Evolutionary conservation across 2,329 filamentous ascomycete genomes (phyloP).

Genomic region (Cytospora paraplurivora): DNA sequence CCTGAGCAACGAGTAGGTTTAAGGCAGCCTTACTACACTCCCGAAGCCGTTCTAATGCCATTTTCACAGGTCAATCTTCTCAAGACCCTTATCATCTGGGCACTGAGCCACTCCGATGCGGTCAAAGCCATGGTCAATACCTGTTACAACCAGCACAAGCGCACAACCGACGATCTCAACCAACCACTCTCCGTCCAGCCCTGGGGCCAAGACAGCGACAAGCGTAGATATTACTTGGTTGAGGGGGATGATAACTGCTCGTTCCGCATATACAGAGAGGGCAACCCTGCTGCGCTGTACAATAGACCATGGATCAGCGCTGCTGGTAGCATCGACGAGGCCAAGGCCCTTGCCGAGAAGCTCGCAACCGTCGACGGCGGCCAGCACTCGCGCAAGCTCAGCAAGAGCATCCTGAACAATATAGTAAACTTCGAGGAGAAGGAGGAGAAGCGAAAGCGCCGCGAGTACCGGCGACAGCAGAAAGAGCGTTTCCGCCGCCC

Average conservation of each 20-base stretch:
- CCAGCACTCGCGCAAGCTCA: constrained; percentile 76
- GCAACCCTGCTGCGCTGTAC: constrained; percentile 71
- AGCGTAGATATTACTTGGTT: constrained; percentile 89
- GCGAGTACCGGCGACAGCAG: constrained; percentile 85
- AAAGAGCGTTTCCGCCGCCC: constrained; percentile 86
- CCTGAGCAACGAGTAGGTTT: constrained; percentile 74
- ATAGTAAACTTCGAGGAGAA: constrained; percentile 90
- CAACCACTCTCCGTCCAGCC: constrained; percentile 81
- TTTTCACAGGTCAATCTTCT: constrained; percentile 73
- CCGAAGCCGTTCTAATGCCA: constrained; percentile 27
- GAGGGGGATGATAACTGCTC: constrained; percentile 93
- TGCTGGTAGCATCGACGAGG: constrained; percentile 85
- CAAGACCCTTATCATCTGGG: constrained; percentile 83
- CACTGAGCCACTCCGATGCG: constrained; percentile 82
- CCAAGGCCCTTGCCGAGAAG: constrained; percentile 73
- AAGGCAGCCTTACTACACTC: background rate
- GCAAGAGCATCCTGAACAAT: constrained; percentile 74
- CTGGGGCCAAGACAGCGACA: constrained; percentile 81
- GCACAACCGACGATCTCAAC: constrained; percentile 78
- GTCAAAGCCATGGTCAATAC: constrained; percentile 81
- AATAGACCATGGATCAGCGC: constrained; percentile 89
- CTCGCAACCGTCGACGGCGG: constrained; percentile 76
- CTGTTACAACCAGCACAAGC: constrained; percentile 77
- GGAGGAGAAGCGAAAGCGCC: constrained; percentile 92
- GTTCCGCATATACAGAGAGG: constrained; percentile 93